These are phyloP conservation scores for Psidium guajava DNA, from an alignment of 345 rosid species.

Conservation along the genomic window DNA sequence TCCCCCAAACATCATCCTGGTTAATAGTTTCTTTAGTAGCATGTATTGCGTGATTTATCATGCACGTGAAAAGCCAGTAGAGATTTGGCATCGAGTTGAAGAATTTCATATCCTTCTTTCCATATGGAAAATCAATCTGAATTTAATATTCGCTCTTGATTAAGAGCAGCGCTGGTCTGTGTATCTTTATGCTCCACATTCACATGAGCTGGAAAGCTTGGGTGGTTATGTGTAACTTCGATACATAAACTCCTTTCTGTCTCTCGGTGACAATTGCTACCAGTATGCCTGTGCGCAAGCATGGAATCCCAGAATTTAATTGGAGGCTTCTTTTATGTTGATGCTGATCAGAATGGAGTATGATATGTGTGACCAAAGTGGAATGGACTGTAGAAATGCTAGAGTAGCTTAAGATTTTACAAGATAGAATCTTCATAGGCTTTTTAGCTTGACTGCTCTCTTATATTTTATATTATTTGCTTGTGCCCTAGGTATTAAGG, in stretches of 20 bases:
- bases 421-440: not conserved
- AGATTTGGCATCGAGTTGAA: not conserved
- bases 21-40: not conserved
- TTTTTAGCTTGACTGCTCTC: not conserved
- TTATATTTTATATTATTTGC: not conserved
- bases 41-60: not conserved
- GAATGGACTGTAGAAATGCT: not conserved
- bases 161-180: not conserved
- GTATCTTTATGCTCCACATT: not conserved
- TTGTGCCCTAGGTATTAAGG: conserved; percentile 62
- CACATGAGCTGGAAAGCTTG: not conserved
- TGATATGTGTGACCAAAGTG: not conserved
- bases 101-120: not conserved
- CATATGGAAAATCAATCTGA: not conserved
- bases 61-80: not conserved
- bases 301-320: not conserved
- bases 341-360: not conserved
- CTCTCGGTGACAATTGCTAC: not conserved
- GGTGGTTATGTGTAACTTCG: not conserved
- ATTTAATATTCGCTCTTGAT: not conserved
- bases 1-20: not conserved
- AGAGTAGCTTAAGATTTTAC: not conserved
- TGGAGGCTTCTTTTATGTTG: not conserved
- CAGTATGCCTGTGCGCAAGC: not conserved
- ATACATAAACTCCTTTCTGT: not conserved